A percentile compares a stretch with the other conserved stretches of the same genome.
phyloP scores from a whole-genome alignment of 2,329 filamentous ascomycete genomes.

The Colletotrichum simmondsii region DNA sequence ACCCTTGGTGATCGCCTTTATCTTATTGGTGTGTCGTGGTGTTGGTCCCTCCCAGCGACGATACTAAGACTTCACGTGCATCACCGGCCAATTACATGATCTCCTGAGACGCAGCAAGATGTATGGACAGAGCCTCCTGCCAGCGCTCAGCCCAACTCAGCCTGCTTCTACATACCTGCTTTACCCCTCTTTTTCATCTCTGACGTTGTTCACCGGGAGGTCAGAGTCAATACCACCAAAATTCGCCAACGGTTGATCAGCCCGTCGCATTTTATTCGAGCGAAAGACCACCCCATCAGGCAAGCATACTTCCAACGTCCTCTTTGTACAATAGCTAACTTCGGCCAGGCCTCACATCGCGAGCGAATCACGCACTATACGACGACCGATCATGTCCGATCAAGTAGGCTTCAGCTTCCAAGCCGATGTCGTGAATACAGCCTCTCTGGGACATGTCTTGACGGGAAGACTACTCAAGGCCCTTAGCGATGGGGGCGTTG shows the following conservation, averaged over 20 bases:
- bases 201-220: not conserved
- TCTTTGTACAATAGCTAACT: too few relatives aligned
- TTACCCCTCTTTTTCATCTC: not conserved
- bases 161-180: not conserved
- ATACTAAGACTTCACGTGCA: not conserved
- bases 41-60: not conserved
- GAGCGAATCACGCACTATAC: not conserved
- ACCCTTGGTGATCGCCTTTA: too few relatives aligned
- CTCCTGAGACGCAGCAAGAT: not conserved
- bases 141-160: not conserved
- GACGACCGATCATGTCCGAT: not conserved
- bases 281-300: too few relatives aligned
- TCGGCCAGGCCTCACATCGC: too few relatives aligned
- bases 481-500: constrained; percentile 6
- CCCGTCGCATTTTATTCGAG: too few relatives aligned
- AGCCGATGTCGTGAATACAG: not conserved
- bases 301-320: too few relatives aligned
- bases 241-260: not conserved
- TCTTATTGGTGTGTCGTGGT: too few relatives aligned
- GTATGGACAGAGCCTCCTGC: not conserved
- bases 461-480: not conserved
- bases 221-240: not conserved
- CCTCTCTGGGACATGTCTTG: not conserved
- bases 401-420: constrained; percentile 12
- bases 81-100: not conserved